A percentile compares a stretch with the other conserved stretches of the same genome.
These are phyloP conservation scores for Zangia roseola DNA, from an alignment of 768 basidiomycete species.

Conservation along the genomic window DNA sequence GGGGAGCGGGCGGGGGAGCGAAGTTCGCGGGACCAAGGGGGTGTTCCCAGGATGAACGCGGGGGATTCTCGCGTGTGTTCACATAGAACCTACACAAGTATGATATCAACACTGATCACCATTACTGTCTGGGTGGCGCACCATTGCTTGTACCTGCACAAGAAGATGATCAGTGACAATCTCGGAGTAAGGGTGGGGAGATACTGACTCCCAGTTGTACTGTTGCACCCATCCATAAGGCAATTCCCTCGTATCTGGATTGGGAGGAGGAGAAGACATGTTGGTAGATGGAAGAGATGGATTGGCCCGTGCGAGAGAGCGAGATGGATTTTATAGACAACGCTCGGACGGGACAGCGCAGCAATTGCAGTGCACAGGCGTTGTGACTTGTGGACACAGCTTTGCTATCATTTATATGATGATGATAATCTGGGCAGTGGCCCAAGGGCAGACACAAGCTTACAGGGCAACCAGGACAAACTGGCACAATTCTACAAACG, in stretches of 20 bases:
- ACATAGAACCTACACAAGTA: constrained; percentile 66
- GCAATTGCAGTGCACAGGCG: constrained; percentile 17
- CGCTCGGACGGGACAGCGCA: neutral
- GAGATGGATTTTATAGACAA: constrained; percentile 24
- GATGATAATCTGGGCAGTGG: constrained; percentile 15
- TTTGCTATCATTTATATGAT: constrained; percentile 33
- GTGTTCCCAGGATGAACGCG: constrained; percentile 68
- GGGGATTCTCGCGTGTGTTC: constrained; percentile 59
- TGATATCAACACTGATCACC: neutral
- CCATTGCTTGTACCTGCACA: constrained; percentile 64
- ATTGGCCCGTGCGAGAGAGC: constrained; percentile 23
- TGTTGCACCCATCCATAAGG: constrained; percentile 70
- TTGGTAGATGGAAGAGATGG: constrained; percentile 13
- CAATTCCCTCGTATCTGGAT: constrained; percentile 58
- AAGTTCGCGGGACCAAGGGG: constrained; percentile 52
- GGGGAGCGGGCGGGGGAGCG: constrained; percentile 41
- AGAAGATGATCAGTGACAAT: constrained; percentile 25
- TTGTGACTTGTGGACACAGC: constrained; percentile 30
- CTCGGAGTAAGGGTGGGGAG: constrained; percentile 5
- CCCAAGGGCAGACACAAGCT: constrained; percentile 10
- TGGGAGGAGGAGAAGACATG: constrained; percentile 46
- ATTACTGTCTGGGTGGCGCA: constrained; percentile 29
- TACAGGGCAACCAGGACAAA: constrained; percentile 2
- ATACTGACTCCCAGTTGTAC: constrained; percentile 63
- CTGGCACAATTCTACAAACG: neutral